These are phyloP conservation scores for Salix udensis DNA, from an alignment of 345 rosid species.

Conservation along the genomic window DNA sequence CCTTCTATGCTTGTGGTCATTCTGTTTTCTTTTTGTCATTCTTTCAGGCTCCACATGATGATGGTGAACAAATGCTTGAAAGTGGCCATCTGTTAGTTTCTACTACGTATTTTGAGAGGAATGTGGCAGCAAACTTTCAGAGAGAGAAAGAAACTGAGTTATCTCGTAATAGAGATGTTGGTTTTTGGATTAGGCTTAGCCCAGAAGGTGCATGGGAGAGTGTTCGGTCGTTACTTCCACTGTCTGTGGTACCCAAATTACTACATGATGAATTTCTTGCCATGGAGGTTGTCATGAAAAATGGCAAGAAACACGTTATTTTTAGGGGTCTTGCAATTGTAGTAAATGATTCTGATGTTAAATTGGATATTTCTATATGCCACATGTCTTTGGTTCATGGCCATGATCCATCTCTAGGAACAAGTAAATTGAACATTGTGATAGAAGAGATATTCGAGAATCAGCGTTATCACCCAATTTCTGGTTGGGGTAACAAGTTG, in stretches of 20 bases:
- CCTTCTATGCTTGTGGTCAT: conserved; percentile 1
- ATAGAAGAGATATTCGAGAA: conserved; percentile 61
- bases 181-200: conserved; percentile 79
- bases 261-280: conserved; percentile 63
- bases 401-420: conserved; percentile 33
- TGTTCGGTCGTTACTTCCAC: conserved; percentile 77
- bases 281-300: conserved; percentile 78
- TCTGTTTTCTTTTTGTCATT: not conserved
- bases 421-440: conserved; percentile 36
- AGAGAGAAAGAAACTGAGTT: conserved; percentile 45
- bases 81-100: conserved; percentile 65
- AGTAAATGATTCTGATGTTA: conserved; percentile 78
- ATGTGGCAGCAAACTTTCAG: conserved; percentile 43
- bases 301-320: conserved; percentile 89
- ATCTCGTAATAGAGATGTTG: conserved; percentile 54
- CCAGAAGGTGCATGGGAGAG: conserved; percentile 73
- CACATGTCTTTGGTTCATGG: conserved; percentile 33
- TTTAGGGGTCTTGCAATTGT: conserved; percentile 85
- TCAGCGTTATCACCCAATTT: conserved; percentile 40
- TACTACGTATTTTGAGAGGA: conserved; percentile 76
- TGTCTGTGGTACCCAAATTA: conserved; percentile 72
- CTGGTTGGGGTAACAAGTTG: conserved; percentile 52
- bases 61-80: conserved; percentile 48
- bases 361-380: conserved; percentile 60
- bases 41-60: conserved; percentile 43